Evolutionary conservation across 441 rosid genomes (phyloP).

Genomic region (Syzygium syzygioides): DNA sequence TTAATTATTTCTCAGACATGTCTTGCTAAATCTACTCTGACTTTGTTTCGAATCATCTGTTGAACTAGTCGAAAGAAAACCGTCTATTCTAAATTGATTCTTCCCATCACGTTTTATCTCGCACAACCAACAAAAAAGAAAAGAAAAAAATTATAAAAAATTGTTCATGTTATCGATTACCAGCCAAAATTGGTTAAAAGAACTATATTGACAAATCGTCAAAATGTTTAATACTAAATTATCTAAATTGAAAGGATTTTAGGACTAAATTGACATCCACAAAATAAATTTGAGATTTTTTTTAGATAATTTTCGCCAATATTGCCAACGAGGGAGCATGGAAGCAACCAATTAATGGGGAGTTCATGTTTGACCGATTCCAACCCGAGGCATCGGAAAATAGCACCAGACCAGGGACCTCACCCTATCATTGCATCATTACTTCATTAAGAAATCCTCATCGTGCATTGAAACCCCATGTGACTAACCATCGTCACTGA

Average conservation of each 20-base stretch:
- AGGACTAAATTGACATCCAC: fast-evolving
- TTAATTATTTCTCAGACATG: neutral
- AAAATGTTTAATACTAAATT: neutral
- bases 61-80: neutral
- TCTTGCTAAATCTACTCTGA: neutral
- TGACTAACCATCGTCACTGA: neutral
- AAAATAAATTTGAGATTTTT: neutral
- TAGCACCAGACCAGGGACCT: neutral
- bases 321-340: neutral
- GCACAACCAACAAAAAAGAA: neutral
- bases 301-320: neutral
- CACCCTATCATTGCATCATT: neutral
- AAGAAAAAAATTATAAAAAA: neutral
- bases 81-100: neutral
- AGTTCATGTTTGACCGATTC: neutral
- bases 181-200: fast-evolving
- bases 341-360: neutral
- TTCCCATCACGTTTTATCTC: neutral
- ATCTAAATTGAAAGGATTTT: neutral
- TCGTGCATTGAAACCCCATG: neutral
- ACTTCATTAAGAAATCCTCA: neutral
- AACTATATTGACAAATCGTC: fast-evolving
- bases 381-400: neutral
- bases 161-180: neutral
- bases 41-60: neutral